Percentiles rank a stretch among this genome's conserved stretches.
Evolutionary conservation across 192 early-diverging fungal genomes (phyloP).

Genomic region (Mortierella antarctica): DNA sequence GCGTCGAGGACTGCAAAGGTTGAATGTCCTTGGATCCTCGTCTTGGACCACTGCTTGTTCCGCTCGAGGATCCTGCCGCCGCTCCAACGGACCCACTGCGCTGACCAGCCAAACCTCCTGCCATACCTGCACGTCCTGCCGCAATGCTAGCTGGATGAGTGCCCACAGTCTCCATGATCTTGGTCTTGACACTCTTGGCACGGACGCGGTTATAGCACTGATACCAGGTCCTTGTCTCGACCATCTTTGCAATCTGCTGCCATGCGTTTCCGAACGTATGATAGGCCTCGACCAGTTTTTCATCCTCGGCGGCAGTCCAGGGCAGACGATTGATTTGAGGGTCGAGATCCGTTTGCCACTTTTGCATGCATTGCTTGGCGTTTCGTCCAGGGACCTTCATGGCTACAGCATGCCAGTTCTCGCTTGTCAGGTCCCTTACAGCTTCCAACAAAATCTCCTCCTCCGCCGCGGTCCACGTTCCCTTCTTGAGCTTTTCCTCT

Average conservation of each 20-base stretch:
- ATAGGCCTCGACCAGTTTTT: slow-evolving; percentile 45
- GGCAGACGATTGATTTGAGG: slow-evolving; percentile 48
- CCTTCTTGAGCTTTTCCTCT: slow-evolving; percentile 50
- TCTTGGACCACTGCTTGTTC: background rate
- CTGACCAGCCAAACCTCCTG: background rate
- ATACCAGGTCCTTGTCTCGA: slow-evolving; percentile 49
- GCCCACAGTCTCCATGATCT: slow-evolving; percentile 25
- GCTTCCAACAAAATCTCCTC: slow-evolving; percentile 45
- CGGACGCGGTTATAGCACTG: slow-evolving; percentile 54
- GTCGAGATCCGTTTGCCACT: slow-evolving; percentile 53
- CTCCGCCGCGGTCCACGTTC: slow-evolving; percentile 42
- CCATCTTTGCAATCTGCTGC: slow-evolving; percentile 54
- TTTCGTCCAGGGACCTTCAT: slow-evolving; percentile 50
- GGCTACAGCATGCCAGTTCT: slow-evolving; percentile 52
- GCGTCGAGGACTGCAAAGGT: background rate
- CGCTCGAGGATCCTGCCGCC: background rate
- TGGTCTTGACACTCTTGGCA: slow-evolving; percentile 53
- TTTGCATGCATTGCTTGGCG: slow-evolving; percentile 54
- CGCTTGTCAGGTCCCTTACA: slow-evolving; percentile 34
- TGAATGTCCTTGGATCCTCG: too few species aligned
- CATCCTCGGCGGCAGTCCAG: slow-evolving; percentile 43
- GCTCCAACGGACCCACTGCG: background rate
- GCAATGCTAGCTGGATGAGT: slow-evolving; percentile 31
- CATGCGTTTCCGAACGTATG: slow-evolving; percentile 50
- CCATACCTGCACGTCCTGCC: background rate